Base-by-base conservation (phyloP, 1,139 yeast genomes). In the Barnettozyma hawaiiensis region DNA sequence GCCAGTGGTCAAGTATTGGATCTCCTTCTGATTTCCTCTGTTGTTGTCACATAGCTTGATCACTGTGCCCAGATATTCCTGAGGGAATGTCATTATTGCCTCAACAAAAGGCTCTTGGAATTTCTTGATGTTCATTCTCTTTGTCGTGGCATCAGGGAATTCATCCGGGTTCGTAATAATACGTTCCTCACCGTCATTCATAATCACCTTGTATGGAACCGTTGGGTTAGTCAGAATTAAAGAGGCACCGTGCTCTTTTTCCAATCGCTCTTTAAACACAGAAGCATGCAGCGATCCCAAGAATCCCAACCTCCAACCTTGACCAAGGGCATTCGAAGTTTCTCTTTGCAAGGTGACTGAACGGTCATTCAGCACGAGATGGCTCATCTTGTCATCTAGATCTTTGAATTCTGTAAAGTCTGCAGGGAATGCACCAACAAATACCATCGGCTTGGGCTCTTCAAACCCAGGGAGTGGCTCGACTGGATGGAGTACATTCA, bases 401-500 rank as follows among this genome's bases (percentile, higher is more conserved):
- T 78, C 83, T 48, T 85, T 85, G 61, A 90, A 92, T 54, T 90
- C 96, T 1, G 84, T 76, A 5, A 96, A 96, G 59, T 90, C 96
- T 0, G 96, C 94, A 0, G 98, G 98, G 56, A 89, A 92, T 0
- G 98, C 98, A 8, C 98, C 98, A 35, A 92, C 95, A 62, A 90
- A 92, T 7, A 92, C 97, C 97, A 92, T 92, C 1, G 98, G 97
- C 61, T 92, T 90, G 1, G 95, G 90, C 54, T 87, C 97, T 62
- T 90, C 97, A 62, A 92, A 92, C 0, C 97, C 97, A 1, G 96
- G 96, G 23, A 92, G 68, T 1, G 96, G 82, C 46, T 80, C 85
- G 2, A 85, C 78, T 37, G 72, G 74, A 23, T 75, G 71, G 2
- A 85, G 86, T n/a, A 71, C 68, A 45, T 77, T 81, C 73, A 80